These are phyloP conservation scores for Fusarium veterinarium DNA, from an alignment of 2,329 filamentous ascomycete genomes.

Conservation along the genomic window DNA sequence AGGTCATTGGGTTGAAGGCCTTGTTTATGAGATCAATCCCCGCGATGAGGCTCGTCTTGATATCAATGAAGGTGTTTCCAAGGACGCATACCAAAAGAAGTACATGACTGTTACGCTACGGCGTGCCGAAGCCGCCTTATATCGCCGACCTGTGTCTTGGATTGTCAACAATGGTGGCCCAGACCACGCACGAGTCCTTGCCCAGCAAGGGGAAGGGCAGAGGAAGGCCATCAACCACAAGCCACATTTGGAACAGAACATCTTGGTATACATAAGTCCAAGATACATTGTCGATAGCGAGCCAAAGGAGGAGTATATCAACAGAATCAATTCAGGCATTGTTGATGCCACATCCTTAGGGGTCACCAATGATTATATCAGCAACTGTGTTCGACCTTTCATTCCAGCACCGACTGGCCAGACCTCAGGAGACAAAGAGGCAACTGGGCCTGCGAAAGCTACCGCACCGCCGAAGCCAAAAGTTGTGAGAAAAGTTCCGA, in stretches of 20 bases:
- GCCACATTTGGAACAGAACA: slow-evolving; percentile 46
- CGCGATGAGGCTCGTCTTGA: slow-evolving; percentile 55
- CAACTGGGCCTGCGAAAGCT: not conserved
- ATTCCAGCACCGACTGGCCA: slow-evolving; percentile 45
- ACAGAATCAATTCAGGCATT: slow-evolving; percentile 54
- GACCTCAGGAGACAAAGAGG: slow-evolving; percentile 10
- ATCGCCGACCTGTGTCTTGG: slow-evolving; percentile 53
- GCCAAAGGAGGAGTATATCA: slow-evolving; percentile 55
- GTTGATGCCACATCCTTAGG: slow-evolving; percentile 52
- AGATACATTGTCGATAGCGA: slow-evolving; percentile 48
- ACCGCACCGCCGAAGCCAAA: slow-evolving; percentile 20
- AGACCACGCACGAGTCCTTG: slow-evolving; percentile 40
- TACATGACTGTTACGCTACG: slow-evolving; percentile 49
- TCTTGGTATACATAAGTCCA: slow-evolving; percentile 55
- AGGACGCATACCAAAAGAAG: slow-evolving; percentile 53
- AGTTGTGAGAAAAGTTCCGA: slow-evolving; percentile 30
- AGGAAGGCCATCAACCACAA: slow-evolving; percentile 31
- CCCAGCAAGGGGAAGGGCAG: slow-evolving; percentile 30
- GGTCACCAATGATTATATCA: slow-evolving; percentile 51
- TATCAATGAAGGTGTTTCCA: slow-evolving; percentile 55
- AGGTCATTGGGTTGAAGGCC: slow-evolving; percentile 54
- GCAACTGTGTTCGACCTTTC: slow-evolving; percentile 52
- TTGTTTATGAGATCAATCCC: slow-evolving; percentile 54
- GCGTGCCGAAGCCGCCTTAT: slow-evolving; percentile 48
- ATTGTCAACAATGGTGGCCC: slow-evolving; percentile 53